Conservation (phyloP, 371 early-diverging fungal species). For the Mucor plumbeus region DNA sequence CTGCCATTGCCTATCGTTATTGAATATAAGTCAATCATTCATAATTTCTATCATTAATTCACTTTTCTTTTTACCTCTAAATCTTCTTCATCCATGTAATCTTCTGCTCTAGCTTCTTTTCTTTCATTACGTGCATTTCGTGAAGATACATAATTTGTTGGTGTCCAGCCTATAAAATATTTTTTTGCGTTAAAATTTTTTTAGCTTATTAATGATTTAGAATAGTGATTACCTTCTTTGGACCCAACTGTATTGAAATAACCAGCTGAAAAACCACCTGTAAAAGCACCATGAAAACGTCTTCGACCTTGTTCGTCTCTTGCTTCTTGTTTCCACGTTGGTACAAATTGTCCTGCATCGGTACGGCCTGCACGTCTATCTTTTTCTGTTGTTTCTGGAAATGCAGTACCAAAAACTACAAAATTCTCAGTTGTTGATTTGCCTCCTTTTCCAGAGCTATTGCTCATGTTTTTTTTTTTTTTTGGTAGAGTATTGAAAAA, state of each 20-base stretch:
- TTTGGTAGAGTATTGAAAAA: neutral
- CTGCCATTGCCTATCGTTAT: conserved; percentile 48
- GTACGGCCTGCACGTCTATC: conserved; percentile 44
- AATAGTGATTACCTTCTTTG: conserved; percentile 77
- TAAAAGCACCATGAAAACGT: conserved; percentile 94
- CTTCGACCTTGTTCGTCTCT: conserved; percentile 85
- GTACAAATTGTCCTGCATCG: conserved; percentile 57
- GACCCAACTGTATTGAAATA: conserved; percentile 95
- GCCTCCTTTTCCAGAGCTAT: neutral
- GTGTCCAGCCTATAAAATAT: conserved; percentile 72
- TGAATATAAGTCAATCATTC: neutral
- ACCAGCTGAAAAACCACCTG: conserved; percentile 93
- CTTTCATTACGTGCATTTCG: conserved; percentile 51
- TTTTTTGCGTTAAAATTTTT: neutral
- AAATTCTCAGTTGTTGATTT: conserved; percentile 29
- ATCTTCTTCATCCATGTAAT: conserved; percentile 96
- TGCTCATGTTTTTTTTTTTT: conserved; percentile 1
- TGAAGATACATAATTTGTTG: conserved; percentile 74
- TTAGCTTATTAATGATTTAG: neutral
- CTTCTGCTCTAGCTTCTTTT: conserved; percentile 66
- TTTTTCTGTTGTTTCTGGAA: conserved; percentile 55
- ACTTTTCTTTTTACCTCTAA: conserved; percentile 50
- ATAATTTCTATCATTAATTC: neutral
- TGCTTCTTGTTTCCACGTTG: conserved; percentile 64
- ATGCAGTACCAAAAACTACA: conserved; percentile 54